A percentile compares a stretch with the other conserved stretches of the same genome.
Evolutionary conservation across 805 yeast species (phyloP).

Genomic region (Cyberlindnera maclurae): DNA sequence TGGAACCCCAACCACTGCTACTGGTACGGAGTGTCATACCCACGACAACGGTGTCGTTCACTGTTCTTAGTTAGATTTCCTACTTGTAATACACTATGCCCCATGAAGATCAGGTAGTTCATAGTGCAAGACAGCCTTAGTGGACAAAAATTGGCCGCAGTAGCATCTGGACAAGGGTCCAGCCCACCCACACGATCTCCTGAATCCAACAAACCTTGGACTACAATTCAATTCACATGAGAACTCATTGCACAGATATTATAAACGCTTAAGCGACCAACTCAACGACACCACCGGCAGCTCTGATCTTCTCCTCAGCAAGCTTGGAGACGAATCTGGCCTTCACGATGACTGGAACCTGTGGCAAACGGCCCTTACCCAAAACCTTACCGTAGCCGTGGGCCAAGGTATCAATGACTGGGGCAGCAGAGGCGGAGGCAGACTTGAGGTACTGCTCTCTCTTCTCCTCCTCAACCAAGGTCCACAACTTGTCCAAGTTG

Average conservation of each 20-base stretch:
- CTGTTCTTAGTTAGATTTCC: slow-evolving; percentile 6
- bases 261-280: slow-evolving; percentile 73
- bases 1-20: slow-evolving; percentile 5
- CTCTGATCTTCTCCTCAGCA: slow-evolving; percentile 99
- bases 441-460: slow-evolving; percentile 88
- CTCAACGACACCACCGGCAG: slow-evolving; percentile 99
- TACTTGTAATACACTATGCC: background rate
- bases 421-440: slow-evolving; percentile 85
- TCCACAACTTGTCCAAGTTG: slow-evolving; percentile 98
- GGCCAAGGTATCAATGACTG: slow-evolving; percentile 98
- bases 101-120: no score
- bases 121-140: no score
- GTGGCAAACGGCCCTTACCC: slow-evolving; percentile 98
- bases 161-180: no score
- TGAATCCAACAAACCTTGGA: no score
- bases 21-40: slow-evolving; percentile 18
- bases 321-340: slow-evolving; percentile 98
- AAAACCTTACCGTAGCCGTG: slow-evolving; percentile 99
- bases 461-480: slow-evolving; percentile 88
- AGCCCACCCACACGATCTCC: no score
- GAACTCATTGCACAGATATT: slow-evolving; percentile 5
- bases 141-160: no score
- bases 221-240: slow-evolving; percentile 2
- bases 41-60: slow-evolving; percentile 16
- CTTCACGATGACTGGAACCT: slow-evolving; percentile 97